Percentiles rank a stretch among this genome's conserved stretches.
Evolutionary conservation across 805 yeast genomes (phyloP).

Genomic region (Yamadazyma kitorensis): DNA sequence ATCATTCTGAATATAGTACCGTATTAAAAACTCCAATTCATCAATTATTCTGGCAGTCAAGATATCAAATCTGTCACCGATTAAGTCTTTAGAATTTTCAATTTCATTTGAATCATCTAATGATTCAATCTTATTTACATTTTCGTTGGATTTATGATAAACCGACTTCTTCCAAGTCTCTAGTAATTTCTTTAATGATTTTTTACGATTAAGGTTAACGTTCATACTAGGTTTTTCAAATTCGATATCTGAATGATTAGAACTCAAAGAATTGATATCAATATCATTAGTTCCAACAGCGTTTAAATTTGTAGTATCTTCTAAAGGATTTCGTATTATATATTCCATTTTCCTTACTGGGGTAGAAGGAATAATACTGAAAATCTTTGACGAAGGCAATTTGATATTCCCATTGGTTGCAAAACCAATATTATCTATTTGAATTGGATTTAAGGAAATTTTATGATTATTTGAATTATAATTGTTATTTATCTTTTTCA

Average conservation of each 20-base stretch:
- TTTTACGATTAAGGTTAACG: constrained; percentile 19
- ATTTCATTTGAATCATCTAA: constrained; percentile 8
- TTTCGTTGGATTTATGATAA: constrained; percentile 13
- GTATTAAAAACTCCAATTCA: constrained; percentile 57
- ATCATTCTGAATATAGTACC: constrained; percentile 37
- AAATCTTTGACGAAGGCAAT: constrained; percentile 48
- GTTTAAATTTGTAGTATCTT: neutral
- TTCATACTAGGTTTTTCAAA: constrained; percentile 3
- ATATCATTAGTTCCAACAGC: neutral
- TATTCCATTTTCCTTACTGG: constrained; percentile 62
- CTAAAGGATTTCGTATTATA: constrained; percentile 13
- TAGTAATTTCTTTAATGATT: constrained; percentile 34
- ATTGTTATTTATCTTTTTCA: constrained; percentile 22
- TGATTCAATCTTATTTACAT: constrained; percentile 18
- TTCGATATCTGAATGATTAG: neutral
- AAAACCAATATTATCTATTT: constrained; percentile 35
- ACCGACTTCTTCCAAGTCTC: constrained; percentile 43
- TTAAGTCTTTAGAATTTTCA: constrained; percentile 13
- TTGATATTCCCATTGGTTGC: constrained; percentile 48
- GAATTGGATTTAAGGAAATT: constrained; percentile 10
- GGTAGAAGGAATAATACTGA: constrained; percentile 57
- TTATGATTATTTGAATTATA: constrained; percentile 3
- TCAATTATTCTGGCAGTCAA: constrained; percentile 69
- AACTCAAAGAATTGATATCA: neutral
- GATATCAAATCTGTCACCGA: constrained; percentile 51